A percentile compares a stretch with the other conserved stretches of the same genome.
Evolutionary conservation across 164 flowering plant species (phyloP).

Genomic region (Magnolia sinica): DNA sequence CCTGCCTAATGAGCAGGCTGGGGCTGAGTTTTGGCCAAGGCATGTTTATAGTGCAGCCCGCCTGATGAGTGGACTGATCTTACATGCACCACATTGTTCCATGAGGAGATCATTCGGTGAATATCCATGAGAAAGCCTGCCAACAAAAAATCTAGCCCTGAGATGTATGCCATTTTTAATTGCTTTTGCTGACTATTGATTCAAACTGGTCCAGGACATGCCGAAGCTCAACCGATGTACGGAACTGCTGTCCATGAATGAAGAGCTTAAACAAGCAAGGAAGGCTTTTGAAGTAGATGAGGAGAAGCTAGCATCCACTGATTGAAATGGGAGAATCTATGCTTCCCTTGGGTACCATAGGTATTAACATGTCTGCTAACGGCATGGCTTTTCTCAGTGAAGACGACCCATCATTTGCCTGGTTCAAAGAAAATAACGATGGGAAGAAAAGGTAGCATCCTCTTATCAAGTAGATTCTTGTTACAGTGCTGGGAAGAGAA

Average conservation of each 20-base stretch:
- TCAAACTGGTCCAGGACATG: conserved; percentile 42
- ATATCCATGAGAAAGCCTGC: no score
- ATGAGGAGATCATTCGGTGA: no score
- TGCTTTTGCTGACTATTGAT: neutral
- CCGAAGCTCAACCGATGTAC: conserved; percentile 81
- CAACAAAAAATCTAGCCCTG: no score
- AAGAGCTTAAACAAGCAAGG: conserved; percentile 93
- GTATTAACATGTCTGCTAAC: neutral
- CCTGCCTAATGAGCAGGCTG: no score
- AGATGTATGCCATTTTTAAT: neutral
- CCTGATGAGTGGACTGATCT: neutral
- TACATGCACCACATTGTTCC: neutral
- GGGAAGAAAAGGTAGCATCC: neutral
- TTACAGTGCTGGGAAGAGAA: no score
- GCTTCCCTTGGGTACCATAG: neutral
- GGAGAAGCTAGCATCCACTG: conserved; percentile 54
- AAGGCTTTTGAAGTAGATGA: conserved; percentile 87
- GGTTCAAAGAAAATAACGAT: neutral
- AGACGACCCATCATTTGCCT: neutral
- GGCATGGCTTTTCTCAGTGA: neutral
- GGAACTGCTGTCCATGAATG: conserved; percentile 83
- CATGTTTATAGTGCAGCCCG: neutral
- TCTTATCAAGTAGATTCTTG: neutral
- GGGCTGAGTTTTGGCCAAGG: no score
- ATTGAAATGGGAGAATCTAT: conserved; percentile 18